Evolutionary conservation across 2,329 filamentous ascomycete genomes (phyloP).

Genomic region (Fonsecaea multimorphosa): DNA sequence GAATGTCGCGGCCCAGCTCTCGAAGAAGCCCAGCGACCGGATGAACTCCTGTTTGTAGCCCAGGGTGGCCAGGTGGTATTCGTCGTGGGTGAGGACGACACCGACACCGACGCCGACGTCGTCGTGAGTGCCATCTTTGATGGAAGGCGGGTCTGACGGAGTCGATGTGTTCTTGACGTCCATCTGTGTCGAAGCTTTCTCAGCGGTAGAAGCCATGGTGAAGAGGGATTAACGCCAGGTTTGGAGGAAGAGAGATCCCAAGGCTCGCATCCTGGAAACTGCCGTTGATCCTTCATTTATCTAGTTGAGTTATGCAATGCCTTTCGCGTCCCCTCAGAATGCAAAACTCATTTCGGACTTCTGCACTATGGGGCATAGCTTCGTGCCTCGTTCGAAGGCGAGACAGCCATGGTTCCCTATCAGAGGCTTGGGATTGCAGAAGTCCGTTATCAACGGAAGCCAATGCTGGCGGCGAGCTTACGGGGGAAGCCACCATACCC

Average conservation of each 20-base stretch:
- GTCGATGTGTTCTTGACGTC: slow-evolving; percentile 20
- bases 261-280: not conserved
- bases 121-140: slow-evolving; percentile 20
- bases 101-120: slow-evolving; percentile 15
- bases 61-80: slow-evolving; percentile 44
- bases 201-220: slow-evolving; percentile 22
- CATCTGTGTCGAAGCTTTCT: slow-evolving; percentile 20
- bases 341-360: slow-evolving; percentile 19
- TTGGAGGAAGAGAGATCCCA: not conserved
- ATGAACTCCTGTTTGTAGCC: slow-evolving; percentile 49
- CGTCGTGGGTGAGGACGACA: slow-evolving; percentile 40
- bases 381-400: not conserved
- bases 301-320: not conserved
- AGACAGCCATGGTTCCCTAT: slow-evolving; percentile 5
- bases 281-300: not conserved
- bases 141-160: slow-evolving; percentile 22
- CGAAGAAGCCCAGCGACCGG: slow-evolving; percentile 47
- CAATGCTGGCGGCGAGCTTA: slow-evolving; percentile 11
- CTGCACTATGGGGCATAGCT: slow-evolving; percentile 20
- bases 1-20: slow-evolving; percentile 49
- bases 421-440: slow-evolving; percentile 4
- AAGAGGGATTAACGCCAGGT: not conserved
- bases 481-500: slow-evolving; percentile 11
- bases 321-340: not conserved
- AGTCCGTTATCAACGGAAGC: slow-evolving; percentile 21